Evolutionary conservation across 2,329 filamentous ascomycete species (phyloP).

Genomic region (Westerdykella ornata): DNA sequence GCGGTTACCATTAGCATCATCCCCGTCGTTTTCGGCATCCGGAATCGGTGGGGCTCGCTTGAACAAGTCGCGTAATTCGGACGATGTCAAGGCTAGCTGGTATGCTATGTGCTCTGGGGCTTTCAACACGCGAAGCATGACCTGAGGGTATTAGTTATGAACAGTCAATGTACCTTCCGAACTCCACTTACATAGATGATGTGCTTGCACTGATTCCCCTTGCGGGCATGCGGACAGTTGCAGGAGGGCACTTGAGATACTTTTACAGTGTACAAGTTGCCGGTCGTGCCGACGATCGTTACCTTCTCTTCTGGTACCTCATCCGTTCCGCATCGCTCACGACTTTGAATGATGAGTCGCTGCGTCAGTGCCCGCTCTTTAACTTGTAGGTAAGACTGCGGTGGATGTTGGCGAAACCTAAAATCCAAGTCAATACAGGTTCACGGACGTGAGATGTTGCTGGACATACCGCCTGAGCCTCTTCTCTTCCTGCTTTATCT

Average conservation of each 20-base stretch:
- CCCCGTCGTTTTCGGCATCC: conserved; percentile 29
- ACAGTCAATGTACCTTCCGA: background rate
- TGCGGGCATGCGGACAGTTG: conserved; percentile 49
- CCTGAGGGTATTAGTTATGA: conserved; percentile 25
- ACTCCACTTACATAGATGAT: conserved; percentile 49
- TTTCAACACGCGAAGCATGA: conserved; percentile 53
- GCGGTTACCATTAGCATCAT: conserved; percentile 44
- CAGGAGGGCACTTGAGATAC: conserved; percentile 50
- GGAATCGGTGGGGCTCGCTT: conserved; percentile 47
- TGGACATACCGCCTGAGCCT: conserved; percentile 17
- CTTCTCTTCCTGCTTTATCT: conserved; percentile 24
- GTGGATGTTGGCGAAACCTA: conserved; percentile 36
- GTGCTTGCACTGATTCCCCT: conserved; percentile 60
- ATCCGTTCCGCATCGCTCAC: conserved; percentile 41
- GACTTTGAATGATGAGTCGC: conserved; percentile 53
- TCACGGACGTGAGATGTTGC: background rate
- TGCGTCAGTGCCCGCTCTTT: conserved; percentile 47
- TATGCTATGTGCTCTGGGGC: conserved; percentile 51
- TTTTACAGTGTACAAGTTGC: conserved; percentile 54
- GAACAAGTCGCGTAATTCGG: conserved; percentile 53
- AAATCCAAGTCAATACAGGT: conserved; percentile 4
- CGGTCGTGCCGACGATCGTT: conserved; percentile 54
- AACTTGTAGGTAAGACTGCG: conserved; percentile 43
- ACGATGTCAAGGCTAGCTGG: conserved; percentile 54
- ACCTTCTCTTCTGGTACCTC: conserved; percentile 48